Base-by-base conservation (phyloP, 2,329 filamentous ascomycete genomes). In the Fusarium sp. region DNA sequence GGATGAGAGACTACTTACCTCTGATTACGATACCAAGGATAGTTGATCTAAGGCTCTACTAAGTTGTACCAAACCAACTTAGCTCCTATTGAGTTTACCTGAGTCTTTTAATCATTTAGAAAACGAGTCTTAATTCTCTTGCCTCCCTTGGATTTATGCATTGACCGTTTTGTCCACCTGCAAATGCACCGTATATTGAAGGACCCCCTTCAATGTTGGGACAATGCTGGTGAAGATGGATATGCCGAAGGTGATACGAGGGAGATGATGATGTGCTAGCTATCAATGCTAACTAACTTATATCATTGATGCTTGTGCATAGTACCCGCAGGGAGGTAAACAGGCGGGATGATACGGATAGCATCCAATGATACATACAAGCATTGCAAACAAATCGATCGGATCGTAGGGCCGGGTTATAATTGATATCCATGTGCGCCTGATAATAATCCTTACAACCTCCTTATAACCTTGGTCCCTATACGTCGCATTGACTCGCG, bases 311-410 rank as follows among this genome's bases (percentile, higher is more conserved):
- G 41, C 26, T 28, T 61, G 38, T 22, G 48, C 30, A 56, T 44
- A 56, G 24, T 26, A 61, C 28, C 28, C 11, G 20, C 17, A 56
- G 22, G 22, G 32, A 30, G 38, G 38, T 13, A 30, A 35, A 45
- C 32, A 30, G 38, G 55, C 26, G 38, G 24, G 39, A n/a, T 38
- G 32, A 26, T 26, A 63, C 9, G 22, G 39, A 17, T 32, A 28
- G 24, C 32, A 45, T 41, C 20, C 39, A 14, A n/a, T 55, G 39
- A 54, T 28, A 56, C 32, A 30, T 32, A 45, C 42, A 28, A n/a
- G 60, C 50, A 50, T 65, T 30, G 24, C 20, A 65, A 66, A 50
- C 42, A 44, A 65, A 38, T 44, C 61, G 60, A 66, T 57, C 60
- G 15, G 39, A 53, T 67, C 54, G 39, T 35, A 26, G 35, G 35